These are phyloP conservation scores for Aspergillus neotritici DNA, from an alignment of 2,329 filamentous ascomycete species.

Conservation along the genomic window DNA sequence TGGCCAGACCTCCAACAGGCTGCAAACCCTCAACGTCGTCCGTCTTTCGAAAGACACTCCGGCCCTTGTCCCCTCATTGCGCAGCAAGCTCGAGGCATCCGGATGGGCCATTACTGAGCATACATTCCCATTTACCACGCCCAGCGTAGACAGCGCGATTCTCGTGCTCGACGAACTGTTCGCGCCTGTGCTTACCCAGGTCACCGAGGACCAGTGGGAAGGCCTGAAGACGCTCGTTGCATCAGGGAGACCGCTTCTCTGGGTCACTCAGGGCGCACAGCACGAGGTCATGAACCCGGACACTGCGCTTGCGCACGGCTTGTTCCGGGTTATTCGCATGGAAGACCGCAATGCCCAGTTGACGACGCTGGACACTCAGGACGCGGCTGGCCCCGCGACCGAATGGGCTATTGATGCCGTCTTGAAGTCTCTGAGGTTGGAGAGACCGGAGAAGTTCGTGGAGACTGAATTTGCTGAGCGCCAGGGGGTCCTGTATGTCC, in stretches of 20 bases:
- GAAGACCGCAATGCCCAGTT: constrained; percentile 5
- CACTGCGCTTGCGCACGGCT: constrained; percentile 3
- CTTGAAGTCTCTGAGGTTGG: neutral
- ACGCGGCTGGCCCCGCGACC: neutral
- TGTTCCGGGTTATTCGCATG: constrained; percentile 6
- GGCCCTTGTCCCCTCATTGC: no score
- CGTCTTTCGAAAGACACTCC: no score
- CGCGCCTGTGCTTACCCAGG: neutral
- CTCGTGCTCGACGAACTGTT: constrained; percentile 2
- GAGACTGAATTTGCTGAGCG: constrained; percentile 14
- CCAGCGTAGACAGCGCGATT: no score
- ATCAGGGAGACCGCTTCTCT: constrained; percentile 3
- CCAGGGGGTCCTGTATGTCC: constrained; percentile 8
- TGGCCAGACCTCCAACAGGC: no score
- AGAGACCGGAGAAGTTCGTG: neutral
- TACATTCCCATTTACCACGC: no score
- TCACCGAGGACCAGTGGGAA: constrained; percentile 3
- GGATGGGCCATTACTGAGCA: no score
- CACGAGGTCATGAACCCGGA: neutral
- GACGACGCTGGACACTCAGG: constrained; percentile 6
- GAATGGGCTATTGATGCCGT: neutral
- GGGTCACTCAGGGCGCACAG: constrained; percentile 7
- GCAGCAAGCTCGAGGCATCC: no score
- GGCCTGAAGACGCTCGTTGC: neutral
- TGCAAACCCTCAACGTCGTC: no score